phyloP scores from a whole-genome alignment of 2,329 filamentous ascomycete genomes.

The Fusarium praegraminearum region DNA sequence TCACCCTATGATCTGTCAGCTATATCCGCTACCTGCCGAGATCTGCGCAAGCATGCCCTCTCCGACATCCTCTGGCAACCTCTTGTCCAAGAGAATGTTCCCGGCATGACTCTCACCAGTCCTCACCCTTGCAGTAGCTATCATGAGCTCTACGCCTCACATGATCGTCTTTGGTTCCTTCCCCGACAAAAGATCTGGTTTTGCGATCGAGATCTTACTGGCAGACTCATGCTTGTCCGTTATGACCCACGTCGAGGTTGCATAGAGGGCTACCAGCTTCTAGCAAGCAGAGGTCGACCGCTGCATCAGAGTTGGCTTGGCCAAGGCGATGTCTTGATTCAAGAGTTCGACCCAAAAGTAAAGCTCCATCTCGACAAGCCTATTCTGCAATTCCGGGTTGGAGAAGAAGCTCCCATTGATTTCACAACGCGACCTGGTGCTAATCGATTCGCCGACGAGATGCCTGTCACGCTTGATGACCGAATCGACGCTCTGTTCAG shows the following conservation, averaged over 20 bases:
- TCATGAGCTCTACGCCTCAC: conserved; percentile 77
- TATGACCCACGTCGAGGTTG: conserved; percentile 79
- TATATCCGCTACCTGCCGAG: conserved; percentile 71
- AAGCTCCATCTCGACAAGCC: conserved; percentile 81
- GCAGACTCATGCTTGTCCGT: conserved; percentile 79
- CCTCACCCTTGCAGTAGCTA: conserved; percentile 73
- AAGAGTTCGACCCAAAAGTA: conserved; percentile 77
- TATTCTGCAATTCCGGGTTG: conserved; percentile 67
- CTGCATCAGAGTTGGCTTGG: conserved; percentile 73
- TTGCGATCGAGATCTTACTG: conserved; percentile 77
- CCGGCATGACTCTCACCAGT: conserved; percentile 63
- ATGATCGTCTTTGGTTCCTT: conserved; percentile 88
- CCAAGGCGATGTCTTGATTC: conserved; percentile 74
- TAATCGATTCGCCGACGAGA: conserved; percentile 62
- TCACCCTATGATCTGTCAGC: conserved; percentile 71
- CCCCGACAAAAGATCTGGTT: conserved; percentile 88
- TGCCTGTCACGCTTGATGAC: conserved; percentile 64
- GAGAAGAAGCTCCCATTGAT: conserved; percentile 6
- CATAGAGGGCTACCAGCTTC: conserved; percentile 83
- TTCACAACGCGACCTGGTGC: conserved; percentile 39
- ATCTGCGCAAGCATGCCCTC: conserved; percentile 68
- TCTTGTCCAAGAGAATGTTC: conserved; percentile 76
- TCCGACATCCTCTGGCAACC: conserved; percentile 79
- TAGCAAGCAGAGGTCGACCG: conserved; percentile 71
- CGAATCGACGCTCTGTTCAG: conserved; percentile 67